Base-by-base conservation (phyloP, 305 asterid genomes). In the Fraxinus xanthoxyloides region DNA sequence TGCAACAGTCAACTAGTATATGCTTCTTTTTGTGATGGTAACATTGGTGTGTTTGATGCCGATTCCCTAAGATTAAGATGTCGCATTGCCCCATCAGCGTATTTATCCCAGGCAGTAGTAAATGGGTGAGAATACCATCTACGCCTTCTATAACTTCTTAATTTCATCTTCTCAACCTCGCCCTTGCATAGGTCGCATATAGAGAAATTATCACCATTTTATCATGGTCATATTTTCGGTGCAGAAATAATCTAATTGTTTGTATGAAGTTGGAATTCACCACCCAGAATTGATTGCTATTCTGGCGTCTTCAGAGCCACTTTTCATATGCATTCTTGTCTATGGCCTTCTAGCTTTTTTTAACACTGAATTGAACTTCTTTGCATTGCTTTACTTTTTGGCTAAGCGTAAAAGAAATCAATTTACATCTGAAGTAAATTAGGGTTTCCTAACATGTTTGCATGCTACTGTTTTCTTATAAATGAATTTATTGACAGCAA, bases 1-100 rank as follows among this genome's bases (percentile, higher is more conserved):
- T 97, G 99, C 91, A 95, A 95, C 85, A 93, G 99, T 84, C 97
- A 89, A 86, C 91, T 97, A 32, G 92, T 97, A 76, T 93, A 84
- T 87, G 97, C 99, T 74, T 90, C 98, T 63, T 97, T 94, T 81
- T 81, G 89, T 78, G 98, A 97, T 76, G 98, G 98, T 31, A 95
- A 90, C 56, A 69, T 93, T 76, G 98, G 99, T 77, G 87, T 97
- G 76, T 95, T 94, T 59, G 98, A 94, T 28, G 97, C 99, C 4
- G 98, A 94, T 81, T 90, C 92, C 72, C 92, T 97, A 13, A 88
- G 93, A 85, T 85, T 97, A 85, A 89, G 98, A 87, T 97, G 99
- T 76, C 94, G 99, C 1, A 85, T 97, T 80, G 96, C 90, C 59
- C 93, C 98, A 32, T 80, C 96, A 6, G 92, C 98, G 3, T 95